Percentiles rank a stretch among this genome's conserved stretches.
Evolutionary conservation across 2,329 filamentous ascomycete species (phyloP).

Genomic region (Pseudogymnoascus sp.): DNA sequence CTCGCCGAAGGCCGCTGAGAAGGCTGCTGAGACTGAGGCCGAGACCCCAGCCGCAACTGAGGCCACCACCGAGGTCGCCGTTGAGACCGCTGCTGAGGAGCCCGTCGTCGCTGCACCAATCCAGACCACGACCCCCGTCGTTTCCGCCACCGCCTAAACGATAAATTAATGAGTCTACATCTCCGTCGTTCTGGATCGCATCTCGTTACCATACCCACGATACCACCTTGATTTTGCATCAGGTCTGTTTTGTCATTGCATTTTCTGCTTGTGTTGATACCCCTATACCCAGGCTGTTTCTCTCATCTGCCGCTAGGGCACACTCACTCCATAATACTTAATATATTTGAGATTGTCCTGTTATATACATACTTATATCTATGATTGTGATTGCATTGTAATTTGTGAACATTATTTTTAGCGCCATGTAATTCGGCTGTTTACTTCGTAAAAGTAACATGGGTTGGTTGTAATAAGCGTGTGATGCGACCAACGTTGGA

Average conservation of each 20-base stretch:
- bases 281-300: constrained; percentile 32
- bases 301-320: constrained; percentile 31
- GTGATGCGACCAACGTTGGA: too few relatives aligned
- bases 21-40: constrained; percentile 20
- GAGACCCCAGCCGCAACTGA: constrained; percentile 20
- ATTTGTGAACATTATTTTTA: neutral
- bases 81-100: constrained; percentile 11
- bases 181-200: constrained; percentile 1
- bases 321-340: constrained; percentile 28
- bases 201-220: constrained; percentile 26
- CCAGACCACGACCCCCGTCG: constrained; percentile 21
- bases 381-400: neutral
- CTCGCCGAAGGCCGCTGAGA: constrained; percentile 29
- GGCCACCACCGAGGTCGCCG: constrained; percentile 13
- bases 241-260: constrained; percentile 22
- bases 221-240: constrained; percentile 31
- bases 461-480: too few relatives aligned
- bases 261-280: constrained; percentile 30
- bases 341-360: constrained; percentile 18
- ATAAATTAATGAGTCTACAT: constrained; percentile 5
- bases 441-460: too few relatives aligned
- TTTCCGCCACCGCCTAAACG: constrained; percentile 27
- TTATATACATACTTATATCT: neutral
- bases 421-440: neutral
- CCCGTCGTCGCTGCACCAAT: constrained; percentile 16